Evolutionary conservation across 2,329 filamentous ascomycete genomes (phyloP), one percentile per base, ranked within the genome.

Genomic region (Colletotrichum gigasporum): DNA sequence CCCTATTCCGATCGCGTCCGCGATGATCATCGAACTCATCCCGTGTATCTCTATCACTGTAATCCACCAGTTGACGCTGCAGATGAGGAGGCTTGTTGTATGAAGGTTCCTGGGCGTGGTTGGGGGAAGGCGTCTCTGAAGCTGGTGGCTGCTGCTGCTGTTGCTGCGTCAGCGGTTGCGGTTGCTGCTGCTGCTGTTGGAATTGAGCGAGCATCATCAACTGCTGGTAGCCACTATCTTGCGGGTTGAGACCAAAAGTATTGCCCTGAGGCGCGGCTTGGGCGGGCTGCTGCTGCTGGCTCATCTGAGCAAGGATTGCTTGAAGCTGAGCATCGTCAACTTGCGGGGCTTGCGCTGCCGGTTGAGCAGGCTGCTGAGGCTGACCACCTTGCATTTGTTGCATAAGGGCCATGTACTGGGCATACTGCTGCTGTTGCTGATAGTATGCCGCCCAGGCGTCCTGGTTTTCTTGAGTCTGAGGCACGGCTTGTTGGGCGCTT

Each of bases 301-400:
- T 76, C 41, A 82, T 78, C 48, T 78, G 78, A 9, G 79, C 78
- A 35, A 82, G 69, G n/a, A 82, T 75, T 7, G 80, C 80, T 68
- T 82, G 79, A 4, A 82, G 72, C 62, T 81, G 78, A 9, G 68
- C 74, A 48, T 81, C 78, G 6, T 72, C 64, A 4, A 61, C 50
- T 52, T 39, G 61, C 16, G 47, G n/a, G 3, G n/a, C 9, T 32
- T 58, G 63, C 32, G 57, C 57, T 16, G 48, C 71, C 18, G 41
- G 11, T 68, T 71, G 59, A 61, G 71, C 35, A 67, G 61, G 30
- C 47, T 56, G 65, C 32, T 72, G 69, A 5, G 69, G 67, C 51
- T 79, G 77, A 1, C 72, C 71, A n/a, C 73, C 75, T 44, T 73
- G 75, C 71, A 79, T 74, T 48, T 80, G 79, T 48, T 80, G 79